Evolutionary conservation across 2,329 filamentous ascomycete genomes (phyloP).

Genomic region (Ophiostoma triangulosporum): DNA sequence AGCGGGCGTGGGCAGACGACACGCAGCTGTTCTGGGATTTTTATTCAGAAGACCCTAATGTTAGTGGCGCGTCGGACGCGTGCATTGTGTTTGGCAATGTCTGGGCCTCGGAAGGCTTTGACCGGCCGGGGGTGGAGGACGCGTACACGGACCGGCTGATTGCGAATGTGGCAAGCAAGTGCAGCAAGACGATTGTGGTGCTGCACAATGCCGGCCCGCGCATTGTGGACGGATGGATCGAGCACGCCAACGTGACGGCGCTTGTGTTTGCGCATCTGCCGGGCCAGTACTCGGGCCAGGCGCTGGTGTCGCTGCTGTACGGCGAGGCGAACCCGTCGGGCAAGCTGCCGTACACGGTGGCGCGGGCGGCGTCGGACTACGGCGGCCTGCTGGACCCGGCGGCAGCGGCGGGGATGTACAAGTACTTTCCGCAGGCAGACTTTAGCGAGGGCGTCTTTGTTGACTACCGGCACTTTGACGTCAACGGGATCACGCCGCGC

Average conservation of each 20-base stretch:
- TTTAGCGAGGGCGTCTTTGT: slow-evolving; percentile 27
- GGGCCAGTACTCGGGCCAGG: slow-evolving; percentile 46
- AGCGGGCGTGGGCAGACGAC: slow-evolving; percentile 38
- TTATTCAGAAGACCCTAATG: slow-evolving; percentile 28
- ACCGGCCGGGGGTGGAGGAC: slow-evolving; percentile 49
- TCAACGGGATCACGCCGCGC: slow-evolving; percentile 31
- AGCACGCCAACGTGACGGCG: slow-evolving; percentile 49
- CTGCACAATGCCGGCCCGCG: slow-evolving; percentile 50
- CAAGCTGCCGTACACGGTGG: slow-evolving; percentile 47
- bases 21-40: slow-evolving; percentile 50
- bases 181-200: slow-evolving; percentile 50
- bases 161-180: slow-evolving; percentile 40
- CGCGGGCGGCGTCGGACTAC: slow-evolving; percentile 39
- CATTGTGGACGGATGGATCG: slow-evolving; percentile 45
- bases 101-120: slow-evolving; percentile 58
- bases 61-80: slow-evolving; percentile 41
- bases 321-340: slow-evolving; percentile 43
- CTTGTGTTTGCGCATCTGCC: slow-evolving; percentile 50
- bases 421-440: slow-evolving; percentile 18
- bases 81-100: slow-evolving; percentile 55
- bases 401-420: slow-evolving; percentile 22
- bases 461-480: slow-evolving; percentile 42
- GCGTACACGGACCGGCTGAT: slow-evolving; percentile 48
- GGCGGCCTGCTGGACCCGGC: slow-evolving; percentile 2
- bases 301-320: slow-evolving; percentile 42